Evolutionary conservation across 1,284 basidiomycete genomes (phyloP).

Genomic region (Apiotrichum porosum): DNA sequence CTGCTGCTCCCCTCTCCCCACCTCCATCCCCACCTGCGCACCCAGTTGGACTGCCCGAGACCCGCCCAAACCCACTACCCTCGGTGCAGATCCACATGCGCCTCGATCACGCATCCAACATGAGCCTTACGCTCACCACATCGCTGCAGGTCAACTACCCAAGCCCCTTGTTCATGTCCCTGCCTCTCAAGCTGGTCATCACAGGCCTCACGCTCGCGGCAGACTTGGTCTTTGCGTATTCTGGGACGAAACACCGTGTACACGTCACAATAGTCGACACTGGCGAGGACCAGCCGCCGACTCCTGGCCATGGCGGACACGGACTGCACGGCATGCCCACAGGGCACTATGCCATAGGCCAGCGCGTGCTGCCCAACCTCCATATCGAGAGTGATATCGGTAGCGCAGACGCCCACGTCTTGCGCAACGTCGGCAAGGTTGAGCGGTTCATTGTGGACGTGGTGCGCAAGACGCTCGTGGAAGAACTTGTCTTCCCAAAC

Average conservation of each 20-base stretch:
- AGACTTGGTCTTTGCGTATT: slow-evolving; percentile 85
- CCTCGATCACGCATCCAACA: slow-evolving; percentile 48
- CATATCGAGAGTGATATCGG: slow-evolving; percentile 96
- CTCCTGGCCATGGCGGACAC: background rate
- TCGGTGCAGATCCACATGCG: slow-evolving; percentile 51
- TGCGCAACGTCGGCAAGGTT: slow-evolving; percentile 94
- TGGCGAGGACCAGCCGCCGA: slow-evolving; percentile 47
- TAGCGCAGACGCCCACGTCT: slow-evolving; percentile 87
- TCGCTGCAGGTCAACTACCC: slow-evolving; percentile 95
- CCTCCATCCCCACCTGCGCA: slow-evolving; percentile 33
- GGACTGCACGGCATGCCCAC: slow-evolving; percentile 11
- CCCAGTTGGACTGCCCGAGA: slow-evolving; percentile 17
- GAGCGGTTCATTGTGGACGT: slow-evolving; percentile 94
- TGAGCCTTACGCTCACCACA: slow-evolving; percentile 68
- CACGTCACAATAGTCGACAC: slow-evolving; percentile 79
- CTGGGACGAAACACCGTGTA: slow-evolving; percentile 68
- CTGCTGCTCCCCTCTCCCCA: slow-evolving; percentile 1
- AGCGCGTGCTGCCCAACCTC: slow-evolving; percentile 81
- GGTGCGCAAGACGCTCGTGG: slow-evolving; percentile 86
- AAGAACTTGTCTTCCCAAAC: slow-evolving; percentile 89
- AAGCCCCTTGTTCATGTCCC: slow-evolving; percentile 86
- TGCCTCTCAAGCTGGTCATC: slow-evolving; percentile 86
- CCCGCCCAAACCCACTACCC: slow-evolving; percentile 28
- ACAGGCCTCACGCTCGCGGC: slow-evolving; percentile 82
- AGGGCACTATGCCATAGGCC: slow-evolving; percentile 58